Evolutionary conservation across 441 rosid species (phyloP).

Genomic region (Pelargonium australe): DNA sequence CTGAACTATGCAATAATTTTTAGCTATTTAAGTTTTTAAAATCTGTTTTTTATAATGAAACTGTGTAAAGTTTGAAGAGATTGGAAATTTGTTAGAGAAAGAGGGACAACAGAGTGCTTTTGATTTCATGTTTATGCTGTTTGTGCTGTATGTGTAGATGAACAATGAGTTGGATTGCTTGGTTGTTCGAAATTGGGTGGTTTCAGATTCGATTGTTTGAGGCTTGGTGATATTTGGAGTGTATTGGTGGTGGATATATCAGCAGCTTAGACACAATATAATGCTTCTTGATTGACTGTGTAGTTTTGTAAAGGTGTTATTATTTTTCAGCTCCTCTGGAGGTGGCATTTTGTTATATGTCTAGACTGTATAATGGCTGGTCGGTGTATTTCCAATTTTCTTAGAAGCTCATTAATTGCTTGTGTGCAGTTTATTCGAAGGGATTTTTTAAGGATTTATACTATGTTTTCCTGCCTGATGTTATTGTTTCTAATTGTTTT

Average conservation of each 20-base stretch:
- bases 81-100: too few species aligned
- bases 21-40: too few species aligned
- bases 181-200: background rate
- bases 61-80: too few species aligned
- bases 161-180: background rate
- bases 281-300: too few species aligned
- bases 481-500: background rate
- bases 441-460: background rate
- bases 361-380: too few species aligned
- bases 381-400: background rate
- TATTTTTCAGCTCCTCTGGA: too few species aligned
- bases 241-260: background rate
- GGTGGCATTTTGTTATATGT: too few species aligned
- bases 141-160: background rate
- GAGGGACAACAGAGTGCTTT: background rate
- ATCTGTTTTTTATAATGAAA: too few species aligned
- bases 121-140: background rate
- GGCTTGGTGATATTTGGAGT: background rate
- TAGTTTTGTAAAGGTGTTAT: too few species aligned
- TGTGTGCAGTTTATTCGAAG: background rate
- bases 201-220: background rate
- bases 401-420: background rate
- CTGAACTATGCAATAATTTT: too few species aligned
- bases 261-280: too few species aligned
- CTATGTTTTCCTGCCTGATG: background rate